Conservation (phyloP, 352 stramenopile genomes). For the Globisporangium apiculatum region DNA sequence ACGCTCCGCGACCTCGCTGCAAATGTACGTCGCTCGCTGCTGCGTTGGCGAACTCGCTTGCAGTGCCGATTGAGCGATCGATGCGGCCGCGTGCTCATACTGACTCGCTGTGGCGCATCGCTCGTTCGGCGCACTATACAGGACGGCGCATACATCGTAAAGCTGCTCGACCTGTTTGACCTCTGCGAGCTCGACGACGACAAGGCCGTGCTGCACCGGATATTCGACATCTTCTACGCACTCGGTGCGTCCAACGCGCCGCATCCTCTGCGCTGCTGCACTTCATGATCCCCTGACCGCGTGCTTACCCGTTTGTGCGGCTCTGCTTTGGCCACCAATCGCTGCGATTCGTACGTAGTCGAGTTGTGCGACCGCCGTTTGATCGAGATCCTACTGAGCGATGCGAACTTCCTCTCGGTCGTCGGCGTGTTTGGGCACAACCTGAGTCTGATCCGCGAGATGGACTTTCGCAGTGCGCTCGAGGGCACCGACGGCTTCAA, state of each 20-base stretch:
- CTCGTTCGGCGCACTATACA: constrained; percentile 5
- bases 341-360: constrained; percentile 22
- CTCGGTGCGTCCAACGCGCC: constrained; percentile 25
- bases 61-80: too few relatives aligned
- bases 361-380: constrained; percentile 65
- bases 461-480: constrained; percentile 64
- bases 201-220: constrained; percentile 42
- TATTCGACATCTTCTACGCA: constrained; percentile 76
- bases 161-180: constrained; percentile 70
- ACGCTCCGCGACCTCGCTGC: constrained; percentile 38
- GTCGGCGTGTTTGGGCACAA: constrained; percentile 80
- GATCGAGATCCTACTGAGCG: constrained; percentile 63
- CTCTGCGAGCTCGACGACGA: constrained; percentile 61
- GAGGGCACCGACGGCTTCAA: constrained; percentile 58
- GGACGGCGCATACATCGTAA: constrained; percentile 67
- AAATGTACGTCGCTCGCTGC: constrained; percentile 21
- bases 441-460: constrained; percentile 58
- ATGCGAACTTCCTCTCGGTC: constrained; percentile 76
- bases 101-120: too few relatives aligned
- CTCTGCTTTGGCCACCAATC: too few relatives aligned
- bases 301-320: too few relatives aligned
- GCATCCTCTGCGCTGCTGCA: background rate
- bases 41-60: too few relatives aligned
- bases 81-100: too few relatives aligned
- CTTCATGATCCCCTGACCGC: background rate